These are phyloP conservation scores for Solanum gracilifrons DNA, from an alignment of 257 asterid species.

Conservation along the genomic window DNA sequence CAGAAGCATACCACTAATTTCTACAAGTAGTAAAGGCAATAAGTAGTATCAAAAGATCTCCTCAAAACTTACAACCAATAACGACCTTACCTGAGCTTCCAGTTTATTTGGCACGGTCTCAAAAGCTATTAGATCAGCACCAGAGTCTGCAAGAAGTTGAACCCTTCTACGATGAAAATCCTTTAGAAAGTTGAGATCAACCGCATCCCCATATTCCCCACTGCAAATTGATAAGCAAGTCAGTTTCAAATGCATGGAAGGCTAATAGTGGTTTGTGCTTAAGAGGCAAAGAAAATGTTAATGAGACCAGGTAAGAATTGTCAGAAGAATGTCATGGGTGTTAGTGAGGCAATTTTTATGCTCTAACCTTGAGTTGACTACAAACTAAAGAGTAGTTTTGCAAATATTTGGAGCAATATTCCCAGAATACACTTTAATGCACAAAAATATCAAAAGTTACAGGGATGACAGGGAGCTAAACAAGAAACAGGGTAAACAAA, in stretches of 20 bases:
- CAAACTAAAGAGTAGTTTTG: background rate
- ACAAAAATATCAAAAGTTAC: background rate
- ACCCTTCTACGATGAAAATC: slow-evolving; percentile 79
- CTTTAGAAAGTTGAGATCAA: slow-evolving; percentile 59
- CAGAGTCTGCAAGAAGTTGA: slow-evolving; percentile 70
- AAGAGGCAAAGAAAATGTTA: background rate
- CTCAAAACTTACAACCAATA: background rate
- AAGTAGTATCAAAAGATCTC: background rate
- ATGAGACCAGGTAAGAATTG: background rate
- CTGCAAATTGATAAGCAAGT: slow-evolving; percentile 19
- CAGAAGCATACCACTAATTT: background rate
- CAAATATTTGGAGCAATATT: background rate
- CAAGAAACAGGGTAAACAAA: background rate
- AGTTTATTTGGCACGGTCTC: slow-evolving; percentile 85
- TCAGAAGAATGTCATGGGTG: background rate
- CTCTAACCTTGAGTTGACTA: background rate
- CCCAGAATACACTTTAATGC: background rate
- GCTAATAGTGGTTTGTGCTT: background rate
- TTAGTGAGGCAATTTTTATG: background rate
- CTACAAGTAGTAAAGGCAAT: background rate
- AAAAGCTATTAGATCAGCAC: slow-evolving; percentile 79
- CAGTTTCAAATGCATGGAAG: background rate
- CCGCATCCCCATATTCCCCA: slow-evolving; percentile 74
- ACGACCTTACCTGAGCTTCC: slow-evolving; percentile 64
- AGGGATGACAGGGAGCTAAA: background rate